A percentile compares a stretch with the other conserved stretches of the same genome.
phyloP scores from a whole-genome alignment of 176 grass and related monocot species.

The Lolium multiflorum region DNA sequence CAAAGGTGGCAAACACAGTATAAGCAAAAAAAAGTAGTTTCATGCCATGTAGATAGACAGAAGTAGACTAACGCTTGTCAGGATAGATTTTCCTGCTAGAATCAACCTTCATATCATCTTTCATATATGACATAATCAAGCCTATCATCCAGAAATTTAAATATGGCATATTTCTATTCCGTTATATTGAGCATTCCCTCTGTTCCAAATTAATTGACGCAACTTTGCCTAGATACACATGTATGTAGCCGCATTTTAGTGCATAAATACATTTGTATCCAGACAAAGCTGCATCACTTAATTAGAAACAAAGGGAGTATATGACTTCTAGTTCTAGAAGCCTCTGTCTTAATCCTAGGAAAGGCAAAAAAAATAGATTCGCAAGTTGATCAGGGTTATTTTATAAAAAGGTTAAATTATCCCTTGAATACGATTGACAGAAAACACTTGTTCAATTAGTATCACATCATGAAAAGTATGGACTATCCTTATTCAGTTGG shows the following conservation, averaged over 20 bases:
- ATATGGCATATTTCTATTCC: not conserved
- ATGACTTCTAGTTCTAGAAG: not conserved
- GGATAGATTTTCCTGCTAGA: not conserved
- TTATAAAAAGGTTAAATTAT: not conserved
- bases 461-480: constrained; percentile 4
- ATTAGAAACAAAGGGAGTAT: not conserved
- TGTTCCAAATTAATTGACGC: no score
- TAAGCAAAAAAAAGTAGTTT: not conserved
- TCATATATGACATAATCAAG: not conserved
- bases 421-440: not conserved
- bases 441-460: not conserved
- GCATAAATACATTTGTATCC: no score
- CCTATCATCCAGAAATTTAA: not conserved
- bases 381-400: not conserved
- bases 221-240: no score
- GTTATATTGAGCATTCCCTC: not conserved
- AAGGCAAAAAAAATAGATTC: not conserved
- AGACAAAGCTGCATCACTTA: no score
- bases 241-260: no score
- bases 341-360: not conserved
- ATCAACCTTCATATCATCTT: not conserved
- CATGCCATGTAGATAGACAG: not conserved
- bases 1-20: not conserved
- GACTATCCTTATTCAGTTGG: not conserved
- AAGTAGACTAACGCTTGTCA: not conserved